A percentile compares a stretch with the other conserved stretches of the same genome.
These are phyloP conservation scores for Trematosphaeria pertusa DNA, from an alignment of 2,329 filamentous ascomycete genomes.

Conservation along the genomic window DNA sequence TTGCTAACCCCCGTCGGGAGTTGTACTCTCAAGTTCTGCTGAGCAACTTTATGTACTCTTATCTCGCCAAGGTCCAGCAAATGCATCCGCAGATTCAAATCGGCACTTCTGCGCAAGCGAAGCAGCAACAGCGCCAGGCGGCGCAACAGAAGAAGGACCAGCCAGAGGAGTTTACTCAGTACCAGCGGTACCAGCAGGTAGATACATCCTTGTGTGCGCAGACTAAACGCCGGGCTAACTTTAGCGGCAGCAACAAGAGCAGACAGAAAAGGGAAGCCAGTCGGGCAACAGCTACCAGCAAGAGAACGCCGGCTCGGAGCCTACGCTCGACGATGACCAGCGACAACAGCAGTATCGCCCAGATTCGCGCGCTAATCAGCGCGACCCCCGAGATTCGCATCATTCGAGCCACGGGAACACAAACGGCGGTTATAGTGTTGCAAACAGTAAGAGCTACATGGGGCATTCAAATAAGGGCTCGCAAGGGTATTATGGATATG, in stretches of 20 bases:
- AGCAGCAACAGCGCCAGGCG: slow-evolving; percentile 61
- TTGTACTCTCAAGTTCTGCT: slow-evolving; percentile 93
- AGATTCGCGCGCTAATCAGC: slow-evolving; percentile 23
- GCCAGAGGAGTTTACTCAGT: slow-evolving; percentile 49
- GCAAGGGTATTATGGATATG: slow-evolving; percentile 33
- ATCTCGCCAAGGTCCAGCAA: slow-evolving; percentile 96
- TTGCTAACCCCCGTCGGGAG: slow-evolving; percentile 93
- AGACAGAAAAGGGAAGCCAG: slow-evolving; percentile 16
- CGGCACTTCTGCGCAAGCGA: slow-evolving; percentile 78
- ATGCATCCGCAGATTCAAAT: slow-evolving; percentile 97
- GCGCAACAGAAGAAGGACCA: slow-evolving; percentile 49
- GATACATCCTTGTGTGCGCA: background rate
- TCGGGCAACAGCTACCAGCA: slow-evolving; percentile 10
- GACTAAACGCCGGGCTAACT: slow-evolving; percentile 3
- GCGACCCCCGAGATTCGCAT: slow-evolving; percentile 36
- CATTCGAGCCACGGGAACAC: slow-evolving; percentile 39
- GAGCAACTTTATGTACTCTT: slow-evolving; percentile 99
- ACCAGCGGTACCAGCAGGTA: slow-evolving; percentile 49
- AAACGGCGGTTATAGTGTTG: slow-evolving; percentile 45
- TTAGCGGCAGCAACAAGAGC: slow-evolving; percentile 27
- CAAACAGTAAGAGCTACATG: slow-evolving; percentile 45
- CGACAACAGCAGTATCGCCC: slow-evolving; percentile 34
- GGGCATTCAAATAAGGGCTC: slow-evolving; percentile 31
- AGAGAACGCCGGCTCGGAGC: slow-evolving; percentile 15
- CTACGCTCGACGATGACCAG: slow-evolving; percentile 17